Evolutionary conservation across 495 filamentous ascomycete species (phyloP).

Genomic region (Letharia columbiana): DNA sequence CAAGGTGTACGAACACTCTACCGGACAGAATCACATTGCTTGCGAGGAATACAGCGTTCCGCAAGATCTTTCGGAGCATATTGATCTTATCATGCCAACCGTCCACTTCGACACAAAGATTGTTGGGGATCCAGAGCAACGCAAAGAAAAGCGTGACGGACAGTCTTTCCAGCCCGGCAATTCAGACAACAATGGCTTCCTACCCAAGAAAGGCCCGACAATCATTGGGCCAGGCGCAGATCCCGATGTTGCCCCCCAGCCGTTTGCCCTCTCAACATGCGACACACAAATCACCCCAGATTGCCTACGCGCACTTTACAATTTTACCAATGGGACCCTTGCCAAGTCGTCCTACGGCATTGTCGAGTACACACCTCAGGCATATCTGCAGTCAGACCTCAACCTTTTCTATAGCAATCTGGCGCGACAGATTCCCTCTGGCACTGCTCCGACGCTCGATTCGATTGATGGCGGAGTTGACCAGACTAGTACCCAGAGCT

Average conservation of each 20-base stretch:
- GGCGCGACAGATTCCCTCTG: constrained; percentile 28
- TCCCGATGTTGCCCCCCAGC: constrained; percentile 20
- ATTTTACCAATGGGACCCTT: constrained; percentile 33
- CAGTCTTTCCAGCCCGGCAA: constrained; percentile 12
- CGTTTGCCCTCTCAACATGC: constrained; percentile 32
- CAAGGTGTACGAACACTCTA: constrained; percentile 46
- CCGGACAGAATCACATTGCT: constrained; percentile 40
- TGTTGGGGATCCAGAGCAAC: not conserved
- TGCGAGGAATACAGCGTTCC: constrained; percentile 50
- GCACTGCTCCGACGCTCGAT: constrained; percentile 32
- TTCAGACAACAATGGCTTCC: constrained; percentile 19
- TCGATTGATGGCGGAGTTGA: constrained; percentile 38
- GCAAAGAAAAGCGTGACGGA: constrained; percentile 17
- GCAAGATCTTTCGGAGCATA: constrained; percentile 38
- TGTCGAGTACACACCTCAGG: constrained; percentile 36
- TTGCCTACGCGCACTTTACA: constrained; percentile 46
- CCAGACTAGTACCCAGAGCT: constrained; percentile 25
- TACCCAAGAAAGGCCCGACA: constrained; percentile 28
- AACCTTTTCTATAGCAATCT: constrained; percentile 50
- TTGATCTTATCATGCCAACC: constrained; percentile 52
- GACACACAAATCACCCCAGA: constrained; percentile 42
- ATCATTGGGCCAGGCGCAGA: constrained; percentile 4
- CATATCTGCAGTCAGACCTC: constrained; percentile 48
- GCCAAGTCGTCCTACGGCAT: constrained; percentile 23
- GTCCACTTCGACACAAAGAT: constrained; percentile 30